Base-by-base conservation (phyloP, 2,329 filamentous ascomycete genomes). In the Tolypocladium ophioglossoides region DNA sequence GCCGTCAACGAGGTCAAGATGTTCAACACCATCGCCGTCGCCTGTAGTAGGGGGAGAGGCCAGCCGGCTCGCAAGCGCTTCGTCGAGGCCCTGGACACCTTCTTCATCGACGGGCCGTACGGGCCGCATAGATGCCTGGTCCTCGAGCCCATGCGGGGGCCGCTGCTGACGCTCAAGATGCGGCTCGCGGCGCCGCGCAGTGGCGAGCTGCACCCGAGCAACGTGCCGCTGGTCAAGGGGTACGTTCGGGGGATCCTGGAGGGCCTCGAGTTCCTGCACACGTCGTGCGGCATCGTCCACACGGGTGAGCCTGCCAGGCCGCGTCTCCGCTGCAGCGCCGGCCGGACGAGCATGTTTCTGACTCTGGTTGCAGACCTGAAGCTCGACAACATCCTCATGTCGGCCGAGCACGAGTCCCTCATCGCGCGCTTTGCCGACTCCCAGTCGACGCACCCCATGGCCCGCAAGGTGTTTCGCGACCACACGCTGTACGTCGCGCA, bases 261-360 rank as follows among this genome's bases (percentile, higher is more conserved):
- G 39, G 73, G 71, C 27, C 66, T 75, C 5, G 71, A 76, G 47
- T 66, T 59, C 34, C 58, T 76, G 39, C 73, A 76, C 57, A 67
- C 63, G 4, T 69, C 74, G 57, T 71, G 68, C 62, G 68, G 70
- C 39, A 61, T 77, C 56, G 64, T 74, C 27, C 74, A 78, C 59
- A 76, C 70, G 49, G 11, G 30, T 30, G 30, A 5, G 30, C 7
- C 4, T 30, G 3, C 27, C 6, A 3, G 3, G 27, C 27, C 27
- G 27, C 6, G 27, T n/a, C n/a, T n/a, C n/a, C n/a, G 27, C 27
- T 6, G 7, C 30, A 8, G 7, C 30, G 4, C 30, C 5, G 7
- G 7, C 30, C 30, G 30, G 30, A 9, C 30, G 30, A 9, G 4
- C 30, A 8, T 38, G 34, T 2, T 6, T 14, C 27, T 22, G 8